phyloP scores from a whole-genome alignment of 441 rosid genomes.

The Mallotus repandus region DNA sequence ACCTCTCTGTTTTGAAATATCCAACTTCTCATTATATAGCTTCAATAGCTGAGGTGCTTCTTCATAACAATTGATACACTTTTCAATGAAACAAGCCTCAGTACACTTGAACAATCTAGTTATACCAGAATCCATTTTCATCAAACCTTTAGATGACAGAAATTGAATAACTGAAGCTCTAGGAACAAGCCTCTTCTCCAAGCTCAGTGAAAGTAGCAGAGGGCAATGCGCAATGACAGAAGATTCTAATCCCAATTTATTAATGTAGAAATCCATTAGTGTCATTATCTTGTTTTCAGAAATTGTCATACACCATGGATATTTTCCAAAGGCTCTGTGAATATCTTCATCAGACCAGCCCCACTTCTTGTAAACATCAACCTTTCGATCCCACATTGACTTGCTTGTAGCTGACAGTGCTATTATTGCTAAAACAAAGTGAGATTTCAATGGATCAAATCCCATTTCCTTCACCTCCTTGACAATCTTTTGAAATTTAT shows the following conservation, averaged over 20 bases:
- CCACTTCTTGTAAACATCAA: conserved; percentile 9
- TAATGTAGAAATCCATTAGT: conserved; percentile 15
- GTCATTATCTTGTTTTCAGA: conserved; percentile 8
- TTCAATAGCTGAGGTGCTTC: conserved; percentile 12
- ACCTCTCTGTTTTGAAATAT: not conserved
- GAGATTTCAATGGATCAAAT: conserved; percentile 4
- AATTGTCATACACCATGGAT: conserved; percentile 1
- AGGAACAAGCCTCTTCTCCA: conserved; percentile 19
- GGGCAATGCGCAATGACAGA: not conserved
- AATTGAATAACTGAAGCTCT: conserved; percentile 8
- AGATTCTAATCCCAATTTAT: conserved; percentile 17
- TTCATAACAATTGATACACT: not conserved
- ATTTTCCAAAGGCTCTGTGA: conserved; percentile 2
- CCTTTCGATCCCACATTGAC: conserved; percentile 3
- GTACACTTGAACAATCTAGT: not conserved
- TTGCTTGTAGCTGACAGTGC: not conserved
- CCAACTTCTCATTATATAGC: conserved; percentile 6
- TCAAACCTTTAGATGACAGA: conserved; percentile 2
- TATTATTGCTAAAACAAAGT: conserved; percentile 11
- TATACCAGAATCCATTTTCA: not conserved
- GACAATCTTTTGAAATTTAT: not conserved
- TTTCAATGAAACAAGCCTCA: conserved; percentile 1
- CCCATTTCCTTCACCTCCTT: conserved; percentile 20
- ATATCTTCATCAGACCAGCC: conserved; percentile 20
- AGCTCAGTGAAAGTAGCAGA: not conserved